Evolutionary conservation across 2,329 filamentous ascomycete species (phyloP).

Genomic region (Diaporthe longicolla): DNA sequence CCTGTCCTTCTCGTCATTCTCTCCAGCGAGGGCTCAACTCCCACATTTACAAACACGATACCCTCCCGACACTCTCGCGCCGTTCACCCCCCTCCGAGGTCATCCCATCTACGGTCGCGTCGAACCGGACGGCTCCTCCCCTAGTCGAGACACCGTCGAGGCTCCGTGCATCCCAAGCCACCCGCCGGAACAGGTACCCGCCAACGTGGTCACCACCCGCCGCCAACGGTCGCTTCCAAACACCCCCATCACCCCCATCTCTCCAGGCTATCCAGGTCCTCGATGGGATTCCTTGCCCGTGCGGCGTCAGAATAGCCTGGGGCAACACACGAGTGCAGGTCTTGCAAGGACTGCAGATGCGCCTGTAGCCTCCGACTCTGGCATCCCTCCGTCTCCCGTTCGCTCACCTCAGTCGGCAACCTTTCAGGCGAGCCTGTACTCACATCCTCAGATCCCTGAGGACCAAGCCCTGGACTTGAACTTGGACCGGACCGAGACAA

Average conservation of each 20-base stretch:
- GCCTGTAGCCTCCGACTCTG: constrained; percentile 36
- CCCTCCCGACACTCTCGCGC: constrained; percentile 12
- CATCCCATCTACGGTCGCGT: constrained; percentile 19
- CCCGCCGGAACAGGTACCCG: constrained; percentile 25
- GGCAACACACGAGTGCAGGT: background rate
- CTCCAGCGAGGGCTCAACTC: constrained; percentile 21
- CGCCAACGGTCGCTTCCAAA: constrained; percentile 42
- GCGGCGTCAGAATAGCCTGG: constrained; percentile 30
- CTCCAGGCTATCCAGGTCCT: constrained; percentile 35
- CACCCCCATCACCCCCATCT: constrained; percentile 37
- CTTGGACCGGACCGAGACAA: constrained; percentile 39
- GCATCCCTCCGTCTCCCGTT: constrained; percentile 43
- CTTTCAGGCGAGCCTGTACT: constrained; percentile 50
- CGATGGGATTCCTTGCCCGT: constrained; percentile 38
- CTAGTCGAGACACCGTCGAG: constrained; percentile 4
- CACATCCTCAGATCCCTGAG: constrained; percentile 52
- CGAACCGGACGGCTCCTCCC: constrained; percentile 10
- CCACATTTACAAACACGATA: constrained; percentile 11
- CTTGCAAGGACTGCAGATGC: constrained; percentile 28
- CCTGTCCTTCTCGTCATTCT: constrained; percentile 31
- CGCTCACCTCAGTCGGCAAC: constrained; percentile 47
- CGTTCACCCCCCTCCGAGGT: background rate
- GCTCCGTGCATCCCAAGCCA: constrained; percentile 20
- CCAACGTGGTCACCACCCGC: constrained; percentile 38
- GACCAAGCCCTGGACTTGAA: constrained; percentile 42